Evolutionary conservation across 257 asterid species (phyloP).

Genomic region (Nicotiana otophora): DNA sequence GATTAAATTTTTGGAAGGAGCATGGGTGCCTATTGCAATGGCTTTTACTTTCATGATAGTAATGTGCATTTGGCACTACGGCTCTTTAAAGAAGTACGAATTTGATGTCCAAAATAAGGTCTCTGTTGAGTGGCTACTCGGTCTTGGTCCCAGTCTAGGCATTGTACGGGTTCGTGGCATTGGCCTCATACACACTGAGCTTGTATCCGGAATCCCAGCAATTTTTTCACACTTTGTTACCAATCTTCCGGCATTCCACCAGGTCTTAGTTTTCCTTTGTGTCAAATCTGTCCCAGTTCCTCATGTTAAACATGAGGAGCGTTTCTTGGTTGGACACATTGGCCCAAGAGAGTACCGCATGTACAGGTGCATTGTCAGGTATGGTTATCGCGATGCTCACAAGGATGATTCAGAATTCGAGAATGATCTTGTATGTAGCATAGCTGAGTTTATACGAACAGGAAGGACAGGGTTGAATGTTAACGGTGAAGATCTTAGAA

Average conservation of each 20-base stretch:
- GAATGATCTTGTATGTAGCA: constrained; percentile 72
- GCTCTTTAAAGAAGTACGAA: constrained; percentile 70
- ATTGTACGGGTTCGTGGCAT: constrained; percentile 84
- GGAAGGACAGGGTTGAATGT: constrained; percentile 26
- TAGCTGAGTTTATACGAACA: constrained; percentile 70
- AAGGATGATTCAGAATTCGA: constrained; percentile 74
- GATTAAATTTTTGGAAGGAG: constrained; percentile 80
- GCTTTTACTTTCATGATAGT: constrained; percentile 60
- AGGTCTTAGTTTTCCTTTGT: constrained; percentile 76
- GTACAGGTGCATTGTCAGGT: constrained; percentile 77
- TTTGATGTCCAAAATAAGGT: constrained; percentile 89
- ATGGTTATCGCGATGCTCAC: constrained; percentile 82
- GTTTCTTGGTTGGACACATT: constrained; percentile 73
- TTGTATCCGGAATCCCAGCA: constrained; percentile 86
- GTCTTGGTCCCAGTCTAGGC: constrained; percentile 77
- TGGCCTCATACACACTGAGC: constrained; percentile 89
- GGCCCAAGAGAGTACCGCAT: constrained; percentile 75
- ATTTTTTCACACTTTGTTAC: constrained; percentile 91
- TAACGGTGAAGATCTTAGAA: constrained; percentile 10
- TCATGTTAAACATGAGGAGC: constrained; percentile 68
- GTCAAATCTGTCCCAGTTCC: constrained; percentile 87
- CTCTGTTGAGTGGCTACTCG: constrained; percentile 80
- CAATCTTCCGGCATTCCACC: constrained; percentile 92
- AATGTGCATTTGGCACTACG: constrained; percentile 91
- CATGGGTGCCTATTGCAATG: constrained; percentile 86